Evolutionary conservation across 495 filamentous ascomycete species (phyloP).

Genomic region (Xylaria grammica): DNA sequence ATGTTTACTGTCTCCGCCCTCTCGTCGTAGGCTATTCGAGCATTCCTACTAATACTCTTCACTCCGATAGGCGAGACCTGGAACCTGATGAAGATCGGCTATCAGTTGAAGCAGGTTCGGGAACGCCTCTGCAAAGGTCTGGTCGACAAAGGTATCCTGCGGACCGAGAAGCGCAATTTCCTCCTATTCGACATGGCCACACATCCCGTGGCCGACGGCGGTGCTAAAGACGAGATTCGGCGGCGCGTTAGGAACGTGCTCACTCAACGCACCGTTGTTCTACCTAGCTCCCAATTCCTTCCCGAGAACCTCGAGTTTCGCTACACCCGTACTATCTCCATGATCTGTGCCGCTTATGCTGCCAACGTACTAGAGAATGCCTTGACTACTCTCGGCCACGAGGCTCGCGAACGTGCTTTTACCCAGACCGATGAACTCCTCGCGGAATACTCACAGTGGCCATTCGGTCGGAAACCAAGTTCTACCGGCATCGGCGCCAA

Average conservation of each 20-base stretch:
- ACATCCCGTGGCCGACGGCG: constrained; percentile 95
- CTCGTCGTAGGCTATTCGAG: constrained; percentile 8
- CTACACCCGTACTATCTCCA: constrained; percentile 86
- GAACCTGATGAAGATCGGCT: constrained; percentile 99
- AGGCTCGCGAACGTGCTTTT: constrained; percentile 90
- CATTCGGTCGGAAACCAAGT: constrained; percentile 81
- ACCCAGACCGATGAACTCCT: constrained; percentile 95
- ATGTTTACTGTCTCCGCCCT: constrained; percentile 36
- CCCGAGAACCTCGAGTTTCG: constrained; percentile 94
- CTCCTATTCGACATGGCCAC: constrained; percentile 99
- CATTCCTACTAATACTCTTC: constrained; percentile 32
- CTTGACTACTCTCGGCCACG: constrained; percentile 89
- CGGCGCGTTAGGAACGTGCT: constrained; percentile 89
- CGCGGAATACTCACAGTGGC: constrained; percentile 95
- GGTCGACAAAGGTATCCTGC: constrained; percentile 97
- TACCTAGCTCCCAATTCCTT: constrained; percentile 80
- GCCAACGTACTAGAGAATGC: constrained; percentile 98
- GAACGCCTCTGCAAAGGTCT: constrained; percentile 97
- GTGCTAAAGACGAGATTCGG: constrained; percentile 96
- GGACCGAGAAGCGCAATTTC: constrained; percentile 99
- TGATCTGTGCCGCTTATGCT: constrained; percentile 98
- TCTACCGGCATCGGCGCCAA: constrained; percentile 90
- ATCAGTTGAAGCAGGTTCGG: constrained; percentile 98
- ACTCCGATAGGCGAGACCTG: constrained; percentile 84
- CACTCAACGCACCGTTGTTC: constrained; percentile 90